These are phyloP conservation scores for Neurospora sp. DNA, from an alignment of 495 filamentous ascomycete species.

Conservation along the genomic window DNA sequence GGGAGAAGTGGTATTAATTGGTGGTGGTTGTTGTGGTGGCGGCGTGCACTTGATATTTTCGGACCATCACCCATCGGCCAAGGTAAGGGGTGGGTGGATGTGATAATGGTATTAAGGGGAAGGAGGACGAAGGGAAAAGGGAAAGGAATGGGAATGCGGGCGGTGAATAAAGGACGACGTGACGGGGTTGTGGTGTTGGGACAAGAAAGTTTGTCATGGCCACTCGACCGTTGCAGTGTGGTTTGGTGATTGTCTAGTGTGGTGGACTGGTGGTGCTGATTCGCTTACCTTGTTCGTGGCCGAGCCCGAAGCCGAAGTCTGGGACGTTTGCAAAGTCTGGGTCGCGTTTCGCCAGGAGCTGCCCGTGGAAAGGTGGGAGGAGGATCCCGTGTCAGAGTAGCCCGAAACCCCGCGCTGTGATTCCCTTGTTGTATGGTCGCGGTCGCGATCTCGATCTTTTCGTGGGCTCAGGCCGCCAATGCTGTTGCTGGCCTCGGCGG, in stretches of 20 bases:
- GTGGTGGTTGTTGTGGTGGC: neutral
- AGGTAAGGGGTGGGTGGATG: slow-evolving; percentile 5
- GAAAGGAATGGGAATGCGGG: slow-evolving; percentile 6
- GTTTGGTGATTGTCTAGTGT: neutral
- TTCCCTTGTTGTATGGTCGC: neutral
- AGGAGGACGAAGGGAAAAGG: neutral
- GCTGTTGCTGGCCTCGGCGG: slow-evolving; percentile 38
- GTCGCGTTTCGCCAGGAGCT: slow-evolving; percentile 24
- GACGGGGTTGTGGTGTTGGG: slow-evolving; percentile 3
- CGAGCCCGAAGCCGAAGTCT: neutral
- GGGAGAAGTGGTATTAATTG: neutral
- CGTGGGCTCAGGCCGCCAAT: neutral
- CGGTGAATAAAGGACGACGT: slow-evolving; percentile 6
- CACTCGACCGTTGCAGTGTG: neutral
- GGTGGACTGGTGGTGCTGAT: neutral
- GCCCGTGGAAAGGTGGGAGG: neutral
- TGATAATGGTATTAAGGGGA: slow-evolving; percentile 2
- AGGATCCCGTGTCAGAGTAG: slow-evolving; percentile 23
- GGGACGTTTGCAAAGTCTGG: slow-evolving; percentile 16
- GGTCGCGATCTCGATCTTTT: neutral
- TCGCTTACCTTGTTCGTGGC: slow-evolving; percentile 20
- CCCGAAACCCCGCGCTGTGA: slow-evolving; percentile 24
- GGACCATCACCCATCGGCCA: neutral
- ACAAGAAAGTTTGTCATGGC: neutral
- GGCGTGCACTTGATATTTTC: neutral